Percentiles rank a stretch among this genome's conserved stretches.
phyloP scores from a whole-genome alignment of 1,284 basidiomycete species.

The Cutaneotrichosporon dermatis region DNA sequence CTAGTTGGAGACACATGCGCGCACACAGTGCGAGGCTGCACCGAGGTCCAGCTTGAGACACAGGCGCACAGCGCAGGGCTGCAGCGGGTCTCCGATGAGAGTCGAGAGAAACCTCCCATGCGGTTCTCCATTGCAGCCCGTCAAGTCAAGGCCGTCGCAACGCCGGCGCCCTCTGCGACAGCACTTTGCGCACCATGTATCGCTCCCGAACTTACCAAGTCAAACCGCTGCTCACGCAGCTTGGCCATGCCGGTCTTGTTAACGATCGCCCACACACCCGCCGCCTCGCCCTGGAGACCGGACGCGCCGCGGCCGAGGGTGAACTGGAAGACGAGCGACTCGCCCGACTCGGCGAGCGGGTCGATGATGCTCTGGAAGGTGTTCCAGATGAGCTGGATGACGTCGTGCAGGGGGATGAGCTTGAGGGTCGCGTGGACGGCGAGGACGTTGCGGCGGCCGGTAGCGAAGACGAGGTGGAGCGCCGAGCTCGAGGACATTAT shows the following conservation, averaged over 20 bases:
- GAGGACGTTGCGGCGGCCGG: slow-evolving; percentile 69
- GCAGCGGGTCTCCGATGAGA: too few relatives aligned
- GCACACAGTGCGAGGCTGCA: too few relatives aligned
- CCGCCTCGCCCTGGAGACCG: slow-evolving; percentile 47
- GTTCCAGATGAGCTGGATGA: slow-evolving; percentile 59
- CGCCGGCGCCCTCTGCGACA: too few relatives aligned
- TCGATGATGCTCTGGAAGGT: slow-evolving; percentile 62
- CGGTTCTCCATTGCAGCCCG: too few relatives aligned
- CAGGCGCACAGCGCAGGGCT: too few relatives aligned
- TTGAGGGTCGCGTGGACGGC: slow-evolving; percentile 73
- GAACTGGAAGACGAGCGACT: slow-evolving; percentile 61
- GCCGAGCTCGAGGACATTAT: slow-evolving; percentile 37
- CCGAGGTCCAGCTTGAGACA: too few relatives aligned
- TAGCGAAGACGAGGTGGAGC: slow-evolving; percentile 71
- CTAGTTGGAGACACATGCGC: too few relatives aligned
- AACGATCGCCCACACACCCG: slow-evolving; percentile 79
- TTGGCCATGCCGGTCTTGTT: slow-evolving; percentile 68
- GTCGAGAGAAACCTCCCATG: too few relatives aligned
- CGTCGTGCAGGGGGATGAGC: slow-evolving; percentile 75
- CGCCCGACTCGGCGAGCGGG: slow-evolving; percentile 60
- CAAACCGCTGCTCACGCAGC: slow-evolving; percentile 71
- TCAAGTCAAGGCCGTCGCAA: too few relatives aligned
- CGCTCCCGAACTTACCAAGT: slow-evolving; percentile 77
- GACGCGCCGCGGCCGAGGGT: slow-evolving; percentile 58
- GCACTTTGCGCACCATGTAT: too few relatives aligned